Percentiles rank a stretch among this genome's conserved stretches.
Conservation (phyloP, 495 filamentous ascomycete genomes). For the Penicillium flavigenum region DNA sequence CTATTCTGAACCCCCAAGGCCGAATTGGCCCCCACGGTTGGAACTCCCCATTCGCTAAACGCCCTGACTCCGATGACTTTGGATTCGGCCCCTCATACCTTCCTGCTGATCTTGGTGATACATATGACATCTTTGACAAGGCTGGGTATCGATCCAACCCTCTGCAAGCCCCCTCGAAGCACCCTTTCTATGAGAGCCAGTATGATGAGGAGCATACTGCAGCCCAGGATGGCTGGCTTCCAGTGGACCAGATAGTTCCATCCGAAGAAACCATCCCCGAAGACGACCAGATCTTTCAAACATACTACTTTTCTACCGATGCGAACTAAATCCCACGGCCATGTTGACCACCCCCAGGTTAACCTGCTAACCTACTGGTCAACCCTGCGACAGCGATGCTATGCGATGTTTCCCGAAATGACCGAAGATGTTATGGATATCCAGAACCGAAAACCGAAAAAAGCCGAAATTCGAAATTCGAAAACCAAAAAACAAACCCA, state of each 20-base stretch:
- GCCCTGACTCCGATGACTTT: conserved; percentile 24
- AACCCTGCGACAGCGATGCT: neutral
- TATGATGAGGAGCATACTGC: conserved; percentile 15
- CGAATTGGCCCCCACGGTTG: conserved; percentile 34
- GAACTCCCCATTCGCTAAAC: conserved; percentile 34
- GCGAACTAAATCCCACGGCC: conserved; percentile 17
- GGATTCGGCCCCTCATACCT: conserved; percentile 36
- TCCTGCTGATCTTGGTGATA: conserved; percentile 31
- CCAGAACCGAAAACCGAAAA: neutral
- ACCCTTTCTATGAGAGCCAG: conserved; percentile 18
- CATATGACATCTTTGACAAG: conserved; percentile 28
- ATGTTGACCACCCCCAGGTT: neutral
- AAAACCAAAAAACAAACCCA: too few relatives aligned
- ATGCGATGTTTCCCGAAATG: neutral
- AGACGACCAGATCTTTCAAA: conserved; percentile 32
- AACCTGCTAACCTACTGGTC: neutral
- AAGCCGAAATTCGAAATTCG: too few relatives aligned
- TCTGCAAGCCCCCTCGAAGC: conserved; percentile 32
- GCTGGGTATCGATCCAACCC: conserved; percentile 42
- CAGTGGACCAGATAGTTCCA: conserved; percentile 18
- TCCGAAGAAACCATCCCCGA: conserved; percentile 40
- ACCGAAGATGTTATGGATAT: conserved; percentile 2
- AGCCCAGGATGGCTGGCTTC: conserved; percentile 14
- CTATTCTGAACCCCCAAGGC: conserved; percentile 35
- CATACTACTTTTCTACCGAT: conserved; percentile 35